These are phyloP conservation scores for Claviceps africana DNA, from an alignment of 2,329 filamentous ascomycete genomes.

Conservation along the genomic window DNA sequence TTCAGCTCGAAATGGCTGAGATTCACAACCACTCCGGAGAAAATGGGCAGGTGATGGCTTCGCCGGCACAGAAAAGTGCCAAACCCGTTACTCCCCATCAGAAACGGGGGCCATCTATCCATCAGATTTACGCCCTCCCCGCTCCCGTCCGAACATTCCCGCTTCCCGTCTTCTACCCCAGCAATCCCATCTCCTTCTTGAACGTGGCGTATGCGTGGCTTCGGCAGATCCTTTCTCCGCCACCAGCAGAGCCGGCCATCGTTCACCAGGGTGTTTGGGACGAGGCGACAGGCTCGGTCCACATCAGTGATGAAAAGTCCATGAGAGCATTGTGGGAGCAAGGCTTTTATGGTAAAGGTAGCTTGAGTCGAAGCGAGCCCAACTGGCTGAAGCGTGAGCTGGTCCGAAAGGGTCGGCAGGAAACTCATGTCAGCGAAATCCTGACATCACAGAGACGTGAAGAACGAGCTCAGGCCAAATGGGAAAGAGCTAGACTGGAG, in stretches of 20 bases:
- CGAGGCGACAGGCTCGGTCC: conserved; percentile 65
- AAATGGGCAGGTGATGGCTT: conserved; percentile 6
- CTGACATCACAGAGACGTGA: conserved; percentile 62
- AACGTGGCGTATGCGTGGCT: conserved; percentile 68
- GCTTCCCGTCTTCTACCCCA: conserved; percentile 76
- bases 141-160: conserved; percentile 71
- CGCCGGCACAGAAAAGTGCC: conserved; percentile 7
- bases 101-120: conserved; percentile 32
- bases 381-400: conserved; percentile 81
- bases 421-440: conserved; percentile 65
- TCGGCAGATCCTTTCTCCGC: conserved; percentile 54
- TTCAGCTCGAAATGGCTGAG: conserved; percentile 29
- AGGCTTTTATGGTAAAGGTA: conserved; percentile 95
- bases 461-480: conserved; percentile 72
- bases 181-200: conserved; percentile 79
- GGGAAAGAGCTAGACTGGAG: conserved; percentile 80
- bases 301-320: conserved; percentile 62
- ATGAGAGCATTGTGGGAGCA: conserved; percentile 84
- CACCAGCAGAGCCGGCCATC: conserved; percentile 48
- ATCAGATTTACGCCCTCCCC: conserved; percentile 68
- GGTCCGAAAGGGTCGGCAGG: conserved; percentile 50
- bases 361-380: conserved; percentile 82
- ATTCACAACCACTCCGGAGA: conserved; percentile 14
- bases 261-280: conserved; percentile 68
- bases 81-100: conserved; percentile 13